Evolutionary conservation across 768 basidiomycete species (phyloP).

Genomic region (Lentinula sp.): DNA sequence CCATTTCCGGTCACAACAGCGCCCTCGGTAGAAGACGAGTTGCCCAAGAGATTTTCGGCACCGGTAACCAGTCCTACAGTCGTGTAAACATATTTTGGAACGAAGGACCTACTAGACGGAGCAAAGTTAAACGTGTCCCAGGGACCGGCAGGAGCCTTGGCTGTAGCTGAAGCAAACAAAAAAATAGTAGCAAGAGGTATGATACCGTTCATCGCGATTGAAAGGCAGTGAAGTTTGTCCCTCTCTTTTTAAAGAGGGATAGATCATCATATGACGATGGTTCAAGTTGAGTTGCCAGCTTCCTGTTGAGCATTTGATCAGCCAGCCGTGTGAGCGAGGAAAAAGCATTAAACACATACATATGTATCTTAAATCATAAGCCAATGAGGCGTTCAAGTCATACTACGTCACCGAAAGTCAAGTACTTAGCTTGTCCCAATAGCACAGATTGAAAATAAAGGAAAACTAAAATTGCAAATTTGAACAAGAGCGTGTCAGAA

Average conservation of each 20-base stretch:
- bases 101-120: constrained; percentile 24
- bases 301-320: background rate
- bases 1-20: constrained; percentile 23
- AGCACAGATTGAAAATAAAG: too few relatives aligned
- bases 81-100: constrained; percentile 21
- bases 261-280: background rate
- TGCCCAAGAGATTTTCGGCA: constrained; percentile 19
- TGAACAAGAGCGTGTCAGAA: too few relatives aligned
- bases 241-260: background rate
- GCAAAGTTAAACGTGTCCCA: constrained; percentile 41
- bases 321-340: background rate
- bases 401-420: too few relatives aligned
- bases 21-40: constrained; percentile 6
- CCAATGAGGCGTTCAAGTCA: background rate
- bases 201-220: background rate
- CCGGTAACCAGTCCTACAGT: constrained; percentile 20
- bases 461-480: too few relatives aligned
- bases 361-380: background rate
- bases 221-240: too few relatives aligned
- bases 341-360: background rate
- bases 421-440: too few relatives aligned
- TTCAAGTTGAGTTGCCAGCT: background rate
- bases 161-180: background rate
- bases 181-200: background rate
- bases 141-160: constrained; percentile 30